Base-by-base conservation (phyloP, 768 basidiomycete species). In the Gymnopilus dilepis region DNA sequence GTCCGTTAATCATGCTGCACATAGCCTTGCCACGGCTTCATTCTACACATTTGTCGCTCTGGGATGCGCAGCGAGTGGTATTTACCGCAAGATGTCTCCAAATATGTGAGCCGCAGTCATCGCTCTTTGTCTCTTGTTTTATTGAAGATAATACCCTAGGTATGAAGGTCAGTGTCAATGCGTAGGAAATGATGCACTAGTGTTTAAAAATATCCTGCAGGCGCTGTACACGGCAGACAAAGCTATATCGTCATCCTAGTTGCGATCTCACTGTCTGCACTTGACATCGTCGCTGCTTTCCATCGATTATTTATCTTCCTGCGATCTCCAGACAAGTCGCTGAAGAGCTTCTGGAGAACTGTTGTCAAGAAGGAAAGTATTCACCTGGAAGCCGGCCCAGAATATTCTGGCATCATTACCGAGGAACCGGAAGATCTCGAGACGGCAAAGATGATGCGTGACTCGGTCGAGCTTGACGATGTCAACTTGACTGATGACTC, bases 21-120 rank as follows among this genome's bases (percentile, higher is more conserved):
- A 88, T 58, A 79, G 80, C 22, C 50, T 89, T 15, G 80, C 82
- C 6, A 82, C 88, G n/a, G 52, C 84, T 28, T 76, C 78, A 0
- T 95, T 95, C 76, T 89, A 90, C 70, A 74, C 66, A 12, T 78
- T 91, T 21, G 77, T 81, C 55, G 73, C 78, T 1, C 71, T 96
- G 40, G 93, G 92, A 4, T 85, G 89, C 71, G 79, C 86, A 13
- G 75, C 88, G 21, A 89, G 89, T 67, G 80, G 81, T 2, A 71
- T 92, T 22, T 97, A 98, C 74, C 80, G 80, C 43, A 92, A 92
- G 64, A 73, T 89, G 53, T 94, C 93, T 0, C 92, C 93, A 2
- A 82, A 96, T 74, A 87, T 95, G 90, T 95, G 74, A 69, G 89
- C 80, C 58, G 76, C 67, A 40, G 38, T 42, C 24, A 63, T 60